Evolutionary conservation across 1,139 yeast species (phyloP), one percentile per base, ranked within the genome.

Genomic region (Debaryomyces nepalensis): DNA sequence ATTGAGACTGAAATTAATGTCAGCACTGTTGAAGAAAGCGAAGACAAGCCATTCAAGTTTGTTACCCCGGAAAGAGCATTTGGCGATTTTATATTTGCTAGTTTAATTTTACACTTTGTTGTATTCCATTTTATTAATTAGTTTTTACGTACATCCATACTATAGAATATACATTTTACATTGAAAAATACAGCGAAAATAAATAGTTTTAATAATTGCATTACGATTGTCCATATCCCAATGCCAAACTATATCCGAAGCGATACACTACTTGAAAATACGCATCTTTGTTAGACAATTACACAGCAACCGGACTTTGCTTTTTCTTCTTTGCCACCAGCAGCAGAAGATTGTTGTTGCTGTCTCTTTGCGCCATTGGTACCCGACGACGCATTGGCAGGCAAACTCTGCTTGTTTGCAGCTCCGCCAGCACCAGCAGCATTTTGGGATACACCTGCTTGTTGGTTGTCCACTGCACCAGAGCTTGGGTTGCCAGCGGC

Each of bases 111-210:
- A 50, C 99, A 93, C 66, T 93, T 93, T 64, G 81, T 89, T 39
- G 91, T 88, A 34, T 80, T 82, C 61, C 98, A 95, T 66, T 93
- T 95, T 64, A 88, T 93, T 58, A 93, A 93, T 65, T 93, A 32
- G 22, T 18, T 18, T 14, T 9, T 18, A 11, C 11, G 18, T 31
- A 31, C 7, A 11, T 31, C 16, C 34, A 31, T 31, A 31, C 5
- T 31, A 31, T 31, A 31, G 34, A 31, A 31, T 31, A 20, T 19
- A 31, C 23, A 21, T 31, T 7, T 20, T 31, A 21, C 20, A 35
- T 26, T 26, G 36, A 23, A 26, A 15, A 18, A 29, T 31, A 30
- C 3, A 35, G 7, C 26, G 12, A 37, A 15, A 16, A 12, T 15
- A 35, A 35, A 39, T 16, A 26, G 24, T 14, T 33, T 21, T 23